Evolutionary conservation across 176 grass and related monocot species (phyloP), one percentile per base, ranked within the genome.

Genomic region (Hyparrhenia diplandra): DNA sequence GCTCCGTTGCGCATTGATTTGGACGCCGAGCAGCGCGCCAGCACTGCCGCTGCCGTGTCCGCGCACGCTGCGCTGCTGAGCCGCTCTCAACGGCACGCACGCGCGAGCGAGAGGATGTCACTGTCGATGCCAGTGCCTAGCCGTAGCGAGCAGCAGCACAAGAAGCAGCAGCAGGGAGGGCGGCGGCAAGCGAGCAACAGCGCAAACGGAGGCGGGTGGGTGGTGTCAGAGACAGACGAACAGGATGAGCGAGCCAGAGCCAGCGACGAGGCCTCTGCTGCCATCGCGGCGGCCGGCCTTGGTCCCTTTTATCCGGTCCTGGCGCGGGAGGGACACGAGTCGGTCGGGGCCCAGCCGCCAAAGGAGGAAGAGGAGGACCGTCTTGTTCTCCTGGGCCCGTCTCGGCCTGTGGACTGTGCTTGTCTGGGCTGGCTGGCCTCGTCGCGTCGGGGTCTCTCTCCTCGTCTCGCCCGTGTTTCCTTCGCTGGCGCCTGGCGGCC

Each of bases 101-200:
- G 62, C 13, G 66, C 76, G 63, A 8, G 29, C 8, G 77, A 32
- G 14, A 13, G 31, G 83, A 69, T 36, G 82, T 76, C 87, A 69
- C 87, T 76, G 71, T 76, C 82, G 71, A 29, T 63, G 77, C 13
- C 81, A 87, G 66, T 87, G 85, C 60, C 21, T 25, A 57, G 21
- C 52, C 77, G 25, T n/a, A 25, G 71, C 78, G 61, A 14, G 20
- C 20, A n/a, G n/a, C 29, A 28, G 39, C 29, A n/a, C n/a, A n/a
- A n/a, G n/a, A n/a, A 28, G 25, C 23, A 45, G 21, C 1, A 3
- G 25, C 3, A 5, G 24, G n/a, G n/a, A n/a, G n/a, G n/a, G n/a
- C n/a, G n/a, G n/a, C n/a, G n/a, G n/a, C n/a, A n/a, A n/a, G n/a
- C n/a, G n/a, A n/a, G n/a, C 69, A 36, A 46, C 85, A 52, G 64